Base-by-base conservation (phyloP, 2,329 filamentous ascomycete genomes). In the Stachybotrys elegans region DNA sequence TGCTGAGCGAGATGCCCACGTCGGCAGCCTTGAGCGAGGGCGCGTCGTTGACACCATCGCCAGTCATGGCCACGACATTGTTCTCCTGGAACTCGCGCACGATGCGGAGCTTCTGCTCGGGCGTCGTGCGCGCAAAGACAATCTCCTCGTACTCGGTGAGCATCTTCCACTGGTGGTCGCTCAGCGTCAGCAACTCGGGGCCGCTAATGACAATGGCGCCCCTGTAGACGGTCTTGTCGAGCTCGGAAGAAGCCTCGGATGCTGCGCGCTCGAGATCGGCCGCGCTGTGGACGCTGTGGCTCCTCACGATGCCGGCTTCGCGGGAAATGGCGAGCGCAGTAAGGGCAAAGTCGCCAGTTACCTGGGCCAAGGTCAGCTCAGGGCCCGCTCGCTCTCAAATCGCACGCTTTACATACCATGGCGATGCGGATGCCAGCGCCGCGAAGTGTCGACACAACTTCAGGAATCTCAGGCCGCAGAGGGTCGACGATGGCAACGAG, bases 41-140 rank as follows among this genome's bases (percentile, higher is more conserved):
- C 0, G 88, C 85, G 57, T 95, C 89, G 55, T 94, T 94, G 52
- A 92, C 88, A 16, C 89, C 88, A 53, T 94, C 88, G 29, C 88
- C 89, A 2, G 91, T 87, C 79, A 94, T 93, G 31, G 83, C 88
- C 1, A 94, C 80, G 2, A 86, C 83, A 62, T 51, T 84, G 57
- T 76, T 71, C 8, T 71, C 63, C 57, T 88, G 85, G 48, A 89
- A 83, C 58, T 87, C 84, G 22, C 78, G 78, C n/a, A 91, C 85
- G 48, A 90, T 90, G 25, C 84, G 80, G 6, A 90, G 75, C 59
- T 91, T 91, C 58, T 90, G 85, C 56, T 90, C 85, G 0, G 85
- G 86, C 0, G 86, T 89, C 0, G 85, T 90, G 12, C 84, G 73
- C 1, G 86, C 82, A 57, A 90, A 89, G 12, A 90, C 65, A 29